Conservation (phyloP, 2,329 filamentous ascomycete genomes). For the Aspergillus sp. region DNA sequence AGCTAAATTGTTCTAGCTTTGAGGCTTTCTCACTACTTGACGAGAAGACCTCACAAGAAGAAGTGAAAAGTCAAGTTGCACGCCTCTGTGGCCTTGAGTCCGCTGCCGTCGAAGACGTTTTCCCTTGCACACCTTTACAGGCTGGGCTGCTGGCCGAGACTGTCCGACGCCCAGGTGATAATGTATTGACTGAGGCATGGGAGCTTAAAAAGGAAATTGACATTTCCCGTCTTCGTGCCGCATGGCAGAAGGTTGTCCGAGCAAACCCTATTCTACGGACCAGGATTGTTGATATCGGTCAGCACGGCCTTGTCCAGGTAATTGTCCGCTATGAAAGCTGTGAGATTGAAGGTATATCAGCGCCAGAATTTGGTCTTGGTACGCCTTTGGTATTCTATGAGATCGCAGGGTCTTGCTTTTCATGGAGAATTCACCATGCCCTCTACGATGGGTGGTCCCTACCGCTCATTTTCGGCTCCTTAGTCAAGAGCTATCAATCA, state of each 20-base stretch:
- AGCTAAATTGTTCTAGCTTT: too few relatives aligned
- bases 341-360: neutral
- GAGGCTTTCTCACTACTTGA: too few relatives aligned
- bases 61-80: too few relatives aligned
- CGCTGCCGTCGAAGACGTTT: slow-evolving; percentile 4
- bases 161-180: neutral
- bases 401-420: neutral
- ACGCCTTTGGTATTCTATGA: neutral
- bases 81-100: too few relatives aligned
- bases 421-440: neutral
- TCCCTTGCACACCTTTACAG: slow-evolving; percentile 6
- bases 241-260: neutral
- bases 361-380: neutral
- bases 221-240: neutral
- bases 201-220: neutral
- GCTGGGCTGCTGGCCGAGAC: neutral
- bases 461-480: neutral
- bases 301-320: neutral
- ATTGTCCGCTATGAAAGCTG: neutral
- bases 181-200: neutral
- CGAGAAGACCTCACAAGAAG: too few relatives aligned
- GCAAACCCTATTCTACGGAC: slow-evolving; percentile 4
- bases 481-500: too few relatives aligned
- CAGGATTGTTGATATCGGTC: slow-evolving; percentile 1
- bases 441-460: slow-evolving; percentile 4